These are phyloP conservation scores for Candida nitratophila DNA, from an alignment of 805 yeast species.

Conservation along the genomic window DNA sequence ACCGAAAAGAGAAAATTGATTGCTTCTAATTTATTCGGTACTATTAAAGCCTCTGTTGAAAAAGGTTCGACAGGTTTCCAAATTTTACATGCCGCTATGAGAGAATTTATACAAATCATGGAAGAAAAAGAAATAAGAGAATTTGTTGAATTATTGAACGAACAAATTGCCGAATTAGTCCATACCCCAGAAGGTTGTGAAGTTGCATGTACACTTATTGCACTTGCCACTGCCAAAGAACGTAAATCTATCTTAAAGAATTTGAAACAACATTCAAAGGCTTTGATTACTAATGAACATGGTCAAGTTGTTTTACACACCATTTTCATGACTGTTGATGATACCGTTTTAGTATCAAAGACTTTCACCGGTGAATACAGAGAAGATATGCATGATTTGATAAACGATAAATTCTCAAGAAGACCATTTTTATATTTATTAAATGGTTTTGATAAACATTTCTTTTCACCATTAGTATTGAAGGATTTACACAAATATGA, in stretches of 20 bases:
- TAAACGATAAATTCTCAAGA: conserved; percentile 72
- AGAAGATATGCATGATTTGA: conserved; percentile 44
- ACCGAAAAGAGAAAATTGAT: conserved; percentile 75
- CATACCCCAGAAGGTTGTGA: conserved; percentile 94
- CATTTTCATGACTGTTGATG: conserved; percentile 83
- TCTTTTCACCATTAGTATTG: conserved; percentile 64
- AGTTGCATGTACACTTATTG: conserved; percentile 76
- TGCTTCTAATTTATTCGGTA: conserved; percentile 67
- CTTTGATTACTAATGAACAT: conserved; percentile 73
- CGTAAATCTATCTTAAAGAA: conserved; percentile 71
- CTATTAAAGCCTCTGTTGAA: conserved; percentile 84
- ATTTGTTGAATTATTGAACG: conserved; percentile 74
- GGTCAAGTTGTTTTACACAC: conserved; percentile 80
- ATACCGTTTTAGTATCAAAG: conserved; percentile 76
- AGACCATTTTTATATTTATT: conserved; percentile 82
- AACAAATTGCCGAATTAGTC: conserved; percentile 89
- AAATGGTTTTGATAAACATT: conserved; percentile 72
- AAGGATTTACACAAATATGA: conserved; percentile 56
- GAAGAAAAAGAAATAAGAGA: conserved; percentile 67
- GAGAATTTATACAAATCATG: conserved; percentile 71
- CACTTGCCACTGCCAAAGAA: conserved; percentile 86
- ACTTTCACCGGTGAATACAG: conserved; percentile 58
- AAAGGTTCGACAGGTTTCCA: conserved; percentile 97
- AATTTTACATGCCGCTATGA: conserved; percentile 93
- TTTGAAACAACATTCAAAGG: conserved; percentile 68